These are phyloP conservation scores for Carnegiea gigantea DNA, from an alignment of 179 eudicot species.

Conservation along the genomic window DNA sequence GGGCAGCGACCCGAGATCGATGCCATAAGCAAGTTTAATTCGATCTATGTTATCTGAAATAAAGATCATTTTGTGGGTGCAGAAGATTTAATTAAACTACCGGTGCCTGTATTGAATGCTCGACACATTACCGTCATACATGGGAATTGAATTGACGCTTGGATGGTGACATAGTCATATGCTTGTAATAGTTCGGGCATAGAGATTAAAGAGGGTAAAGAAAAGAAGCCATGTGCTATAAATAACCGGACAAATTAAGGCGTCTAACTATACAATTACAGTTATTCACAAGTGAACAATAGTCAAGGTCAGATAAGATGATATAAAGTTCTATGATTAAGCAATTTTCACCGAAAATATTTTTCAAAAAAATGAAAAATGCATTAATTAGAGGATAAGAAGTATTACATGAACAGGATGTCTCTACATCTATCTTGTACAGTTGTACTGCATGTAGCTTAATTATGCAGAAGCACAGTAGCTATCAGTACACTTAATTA, in stretches of 20 bases:
- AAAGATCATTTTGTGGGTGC: neutral
- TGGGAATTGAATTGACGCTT: constrained; percentile 5
- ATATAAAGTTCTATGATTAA: too few species aligned
- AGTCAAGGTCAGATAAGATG: too few species aligned
- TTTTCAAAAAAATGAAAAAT: neutral
- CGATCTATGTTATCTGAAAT: neutral
- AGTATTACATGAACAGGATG: neutral
- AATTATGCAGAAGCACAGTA: neutral
- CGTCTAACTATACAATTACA: neutral
- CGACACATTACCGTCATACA: neutral
- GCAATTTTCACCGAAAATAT: neutral
- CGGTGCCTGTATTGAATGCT: neutral
- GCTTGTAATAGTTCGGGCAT: neutral
- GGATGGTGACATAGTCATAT: neutral
- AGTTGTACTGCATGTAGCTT: neutral
- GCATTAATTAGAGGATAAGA: neutral
- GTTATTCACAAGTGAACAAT: neutral
- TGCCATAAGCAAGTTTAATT: too few species aligned
- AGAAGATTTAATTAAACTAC: neutral
- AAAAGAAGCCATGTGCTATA: neutral
- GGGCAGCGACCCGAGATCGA: too few species aligned
- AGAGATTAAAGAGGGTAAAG: neutral
- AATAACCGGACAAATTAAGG: neutral
- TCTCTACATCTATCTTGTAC: neutral
- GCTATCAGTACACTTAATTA: constrained; percentile 11